phyloP scores from a whole-genome alignment of 2,329 filamentous ascomycete genomes.

The Cyclaneusma minus region DNA sequence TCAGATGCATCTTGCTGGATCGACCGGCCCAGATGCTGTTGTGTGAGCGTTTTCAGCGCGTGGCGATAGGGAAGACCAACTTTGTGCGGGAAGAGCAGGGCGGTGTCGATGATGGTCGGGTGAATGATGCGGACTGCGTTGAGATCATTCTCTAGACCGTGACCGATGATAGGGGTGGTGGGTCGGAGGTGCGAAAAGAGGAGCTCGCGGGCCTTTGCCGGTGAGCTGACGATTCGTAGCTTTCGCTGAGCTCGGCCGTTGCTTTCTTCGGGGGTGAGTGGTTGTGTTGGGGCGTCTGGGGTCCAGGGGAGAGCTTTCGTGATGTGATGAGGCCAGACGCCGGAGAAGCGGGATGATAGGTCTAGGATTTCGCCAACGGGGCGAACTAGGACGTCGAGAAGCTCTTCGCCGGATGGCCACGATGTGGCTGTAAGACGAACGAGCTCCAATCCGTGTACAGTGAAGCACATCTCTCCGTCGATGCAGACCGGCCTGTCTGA shows the following conservation, averaged over 20 bases:
- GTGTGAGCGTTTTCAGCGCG: constrained; percentile 61
- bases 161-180: constrained; percentile 72
- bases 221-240: constrained; percentile 62
- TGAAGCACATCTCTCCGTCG: constrained; percentile 98
- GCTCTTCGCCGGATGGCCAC: constrained; percentile 62
- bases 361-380: constrained; percentile 76
- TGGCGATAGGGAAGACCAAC: constrained; percentile 62
- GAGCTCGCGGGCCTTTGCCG: constrained; percentile 56
- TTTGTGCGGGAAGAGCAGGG: constrained; percentile 67
- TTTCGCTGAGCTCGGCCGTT: constrained; percentile 20
- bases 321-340: constrained; percentile 67
- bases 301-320: constrained; percentile 46
- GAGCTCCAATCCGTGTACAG: constrained; percentile 72
- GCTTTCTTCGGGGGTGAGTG: constrained; percentile 12
- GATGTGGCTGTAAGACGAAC: constrained; percentile 77
- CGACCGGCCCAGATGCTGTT: constrained; percentile 50
- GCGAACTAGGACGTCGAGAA: constrained; percentile 75
- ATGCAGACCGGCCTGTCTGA: constrained; percentile 58
- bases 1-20: constrained; percentile 47
- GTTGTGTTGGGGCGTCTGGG: constrained; percentile 10
- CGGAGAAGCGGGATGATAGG: constrained; percentile 83
- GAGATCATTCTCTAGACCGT: constrained; percentile 90
- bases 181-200: constrained; percentile 64
- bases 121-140: constrained; percentile 77
- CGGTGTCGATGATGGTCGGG: constrained; percentile 70